Percentiles rank a stretch among this genome's conserved stretches.
Evolutionary conservation across 2,329 filamentous ascomycete genomes (phyloP).

Genomic region (Fusarium sp.): DNA sequence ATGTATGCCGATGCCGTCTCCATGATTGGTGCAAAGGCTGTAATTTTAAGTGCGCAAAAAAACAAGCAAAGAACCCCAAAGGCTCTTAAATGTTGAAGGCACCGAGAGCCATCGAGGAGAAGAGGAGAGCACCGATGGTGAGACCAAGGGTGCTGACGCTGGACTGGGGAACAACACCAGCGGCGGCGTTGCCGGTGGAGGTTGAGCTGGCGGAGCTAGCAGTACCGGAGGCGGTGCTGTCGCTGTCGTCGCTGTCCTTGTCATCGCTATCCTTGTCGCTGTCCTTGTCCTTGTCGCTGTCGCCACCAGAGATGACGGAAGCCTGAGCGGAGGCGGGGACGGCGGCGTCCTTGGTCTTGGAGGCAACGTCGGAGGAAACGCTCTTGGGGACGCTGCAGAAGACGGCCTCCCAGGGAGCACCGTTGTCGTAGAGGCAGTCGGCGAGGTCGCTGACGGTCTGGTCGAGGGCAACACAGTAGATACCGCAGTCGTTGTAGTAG

Average conservation of each 20-base stretch:
- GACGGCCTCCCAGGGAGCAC: constrained; percentile 51
- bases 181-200: constrained; percentile 36
- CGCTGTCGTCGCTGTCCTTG: constrained; percentile 15
- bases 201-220: constrained; percentile 27
- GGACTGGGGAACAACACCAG: constrained; percentile 36
- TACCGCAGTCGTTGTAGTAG: constrained; percentile 61
- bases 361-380: constrained; percentile 48
- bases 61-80: neutral
- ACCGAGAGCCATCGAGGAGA: constrained; percentile 48
- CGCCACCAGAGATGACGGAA: constrained; percentile 45
- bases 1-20: constrained; percentile 4
- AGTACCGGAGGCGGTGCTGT: constrained; percentile 10
- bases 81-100: constrained; percentile 41
- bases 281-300: constrained; percentile 13
- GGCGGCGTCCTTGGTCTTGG: constrained; percentile 41
- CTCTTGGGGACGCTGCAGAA: constrained; percentile 55
- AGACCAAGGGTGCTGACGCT: constrained; percentile 49
- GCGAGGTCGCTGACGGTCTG: constrained; percentile 47
- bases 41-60: constrained; percentile 12
- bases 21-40: constrained; percentile 19
- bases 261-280: constrained; percentile 16
- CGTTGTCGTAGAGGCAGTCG: constrained; percentile 55
- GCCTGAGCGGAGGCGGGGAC: constrained; percentile 48
- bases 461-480: constrained; percentile 59
- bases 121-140: constrained; percentile 51